Evolutionary conservation across 352 stramenopile species (phyloP).

Genomic region (Pythium folliculosum): DNA sequence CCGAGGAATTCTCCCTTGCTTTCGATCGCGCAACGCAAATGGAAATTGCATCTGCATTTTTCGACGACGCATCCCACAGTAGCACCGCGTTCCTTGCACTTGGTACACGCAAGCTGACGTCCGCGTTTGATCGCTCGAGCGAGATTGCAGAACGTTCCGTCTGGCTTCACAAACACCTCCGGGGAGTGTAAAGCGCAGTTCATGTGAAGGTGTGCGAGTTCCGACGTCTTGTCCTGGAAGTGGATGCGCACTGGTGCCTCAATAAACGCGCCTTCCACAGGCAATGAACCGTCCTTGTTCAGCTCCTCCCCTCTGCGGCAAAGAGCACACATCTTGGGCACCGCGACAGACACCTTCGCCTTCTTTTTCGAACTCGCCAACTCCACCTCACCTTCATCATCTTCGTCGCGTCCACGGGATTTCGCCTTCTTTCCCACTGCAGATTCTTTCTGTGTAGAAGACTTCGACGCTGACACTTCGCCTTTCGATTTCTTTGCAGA

Average conservation of each 20-base stretch:
- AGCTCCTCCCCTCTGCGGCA: slow-evolving; percentile 50
- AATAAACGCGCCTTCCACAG: slow-evolving; percentile 71
- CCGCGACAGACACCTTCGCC: slow-evolving; percentile 10
- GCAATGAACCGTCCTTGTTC: slow-evolving; percentile 29
- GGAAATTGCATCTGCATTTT: slow-evolving; percentile 79
- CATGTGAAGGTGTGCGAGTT: slow-evolving; percentile 78
- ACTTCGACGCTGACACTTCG: neutral
- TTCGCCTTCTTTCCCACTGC: slow-evolving; percentile 18
- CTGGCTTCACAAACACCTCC: slow-evolving; percentile 79
- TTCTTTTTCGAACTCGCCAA: slow-evolving; percentile 27
- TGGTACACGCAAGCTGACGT: slow-evolving; percentile 72
- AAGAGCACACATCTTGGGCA: slow-evolving; percentile 56
- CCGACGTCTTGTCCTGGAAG: slow-evolving; percentile 57
- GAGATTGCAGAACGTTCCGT: slow-evolving; percentile 83
- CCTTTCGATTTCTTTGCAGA: neutral
- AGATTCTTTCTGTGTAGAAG: neutral
- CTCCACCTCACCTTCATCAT: slow-evolving; percentile 24
- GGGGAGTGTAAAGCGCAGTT: slow-evolving; percentile 83
- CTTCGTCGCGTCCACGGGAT: slow-evolving; percentile 8
- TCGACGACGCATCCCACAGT: slow-evolving; percentile 79
- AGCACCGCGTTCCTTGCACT: slow-evolving; percentile 65
- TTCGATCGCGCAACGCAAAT: slow-evolving; percentile 75
- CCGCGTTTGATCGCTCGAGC: slow-evolving; percentile 74
- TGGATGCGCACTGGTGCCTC: slow-evolving; percentile 75
- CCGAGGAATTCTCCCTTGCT: slow-evolving; percentile 73